Conservation (phyloP, 2,329 filamentous ascomycete genomes). For the Verruconis gallopava region DNA sequence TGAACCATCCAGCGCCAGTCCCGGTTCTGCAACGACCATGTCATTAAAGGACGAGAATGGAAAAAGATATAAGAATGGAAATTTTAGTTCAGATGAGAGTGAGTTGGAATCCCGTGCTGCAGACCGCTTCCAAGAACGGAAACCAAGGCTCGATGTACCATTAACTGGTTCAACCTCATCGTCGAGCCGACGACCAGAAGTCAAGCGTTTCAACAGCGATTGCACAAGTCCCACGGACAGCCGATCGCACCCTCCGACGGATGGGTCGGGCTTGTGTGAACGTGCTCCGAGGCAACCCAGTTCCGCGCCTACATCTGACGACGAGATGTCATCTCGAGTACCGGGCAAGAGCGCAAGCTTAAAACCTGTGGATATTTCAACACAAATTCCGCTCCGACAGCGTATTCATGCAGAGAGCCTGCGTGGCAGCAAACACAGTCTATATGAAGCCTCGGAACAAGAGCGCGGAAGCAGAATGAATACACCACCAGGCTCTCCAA, state of each 20-base stretch:
- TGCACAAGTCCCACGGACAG: background rate
- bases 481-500: too few relatives aligned
- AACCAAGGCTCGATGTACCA: conserved; percentile 2
- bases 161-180: background rate
- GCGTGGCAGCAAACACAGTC: conserved; percentile 1
- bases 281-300: background rate
- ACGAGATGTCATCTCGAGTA: background rate
- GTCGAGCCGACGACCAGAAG: background rate
- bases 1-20: too few relatives aligned
- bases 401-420: conserved; percentile 1
- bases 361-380: background rate
- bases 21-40: too few relatives aligned
- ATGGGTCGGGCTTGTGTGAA: background rate
- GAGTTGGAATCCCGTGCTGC: conserved; percentile 1
- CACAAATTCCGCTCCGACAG: background rate
- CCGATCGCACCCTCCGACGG: background rate
- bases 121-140: background rate
- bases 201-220: background rate
- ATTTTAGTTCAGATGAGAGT: conserved; percentile 3
- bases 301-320: background rate
- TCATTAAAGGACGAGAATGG: too few relatives aligned
- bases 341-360: background rate
- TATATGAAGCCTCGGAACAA: too few relatives aligned
- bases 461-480: too few relatives aligned
- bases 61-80: too few relatives aligned